Percentiles rank a stretch among this genome's conserved stretches.
Conservation (phyloP, 2,329 filamentous ascomycete species). For the Microcera coccophila region DNA sequence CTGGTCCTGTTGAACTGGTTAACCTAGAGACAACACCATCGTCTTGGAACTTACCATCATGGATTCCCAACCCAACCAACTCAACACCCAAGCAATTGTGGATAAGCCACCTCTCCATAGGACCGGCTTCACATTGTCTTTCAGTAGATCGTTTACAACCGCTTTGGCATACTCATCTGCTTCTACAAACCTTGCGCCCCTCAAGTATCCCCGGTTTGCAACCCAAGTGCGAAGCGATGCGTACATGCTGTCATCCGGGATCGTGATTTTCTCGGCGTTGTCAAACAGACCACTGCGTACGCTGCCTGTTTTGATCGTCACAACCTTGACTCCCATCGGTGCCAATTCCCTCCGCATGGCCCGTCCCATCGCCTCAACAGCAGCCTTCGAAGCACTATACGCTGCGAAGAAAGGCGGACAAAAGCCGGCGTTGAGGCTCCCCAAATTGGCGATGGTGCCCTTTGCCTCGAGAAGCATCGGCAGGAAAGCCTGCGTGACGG, state of each 20-base stretch:
- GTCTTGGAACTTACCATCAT: slow-evolving; percentile 8
- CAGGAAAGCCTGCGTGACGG: slow-evolving; percentile 13
- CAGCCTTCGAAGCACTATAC: slow-evolving; percentile 9
- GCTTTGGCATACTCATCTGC: slow-evolving; percentile 4
- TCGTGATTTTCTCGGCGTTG: slow-evolving; percentile 3
- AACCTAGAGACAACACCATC: neutral
- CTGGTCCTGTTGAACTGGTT: slow-evolving; percentile 3
- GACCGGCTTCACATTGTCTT: slow-evolving; percentile 2
- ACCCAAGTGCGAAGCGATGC: slow-evolving; percentile 5
- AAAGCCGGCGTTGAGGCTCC: slow-evolving; percentile 4
- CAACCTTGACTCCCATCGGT: slow-evolving; percentile 3
- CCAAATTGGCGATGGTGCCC: slow-evolving; percentile 9
- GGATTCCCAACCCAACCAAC: slow-evolving; percentile 10
- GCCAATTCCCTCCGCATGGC: slow-evolving; percentile 6
- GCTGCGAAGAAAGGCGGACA: slow-evolving; percentile 4
- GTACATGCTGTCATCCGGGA: slow-evolving; percentile 8
- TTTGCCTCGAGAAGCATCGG: slow-evolving; percentile 5
- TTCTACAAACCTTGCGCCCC: neutral
- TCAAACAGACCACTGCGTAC: slow-evolving; percentile 4
- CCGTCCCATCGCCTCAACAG: slow-evolving; percentile 4
- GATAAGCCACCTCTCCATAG: slow-evolving; percentile 11
- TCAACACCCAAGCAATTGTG: slow-evolving; percentile 9
- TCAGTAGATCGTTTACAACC: slow-evolving; percentile 6
- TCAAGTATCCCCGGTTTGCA: slow-evolving; percentile 2
- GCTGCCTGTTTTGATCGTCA: slow-evolving; percentile 6